A percentile compares a stretch with the other conserved stretches of the same genome.
These are phyloP conservation scores for Arachis stenosperma DNA, from an alignment of 306 rosid genomes.

Conservation along the genomic window DNA sequence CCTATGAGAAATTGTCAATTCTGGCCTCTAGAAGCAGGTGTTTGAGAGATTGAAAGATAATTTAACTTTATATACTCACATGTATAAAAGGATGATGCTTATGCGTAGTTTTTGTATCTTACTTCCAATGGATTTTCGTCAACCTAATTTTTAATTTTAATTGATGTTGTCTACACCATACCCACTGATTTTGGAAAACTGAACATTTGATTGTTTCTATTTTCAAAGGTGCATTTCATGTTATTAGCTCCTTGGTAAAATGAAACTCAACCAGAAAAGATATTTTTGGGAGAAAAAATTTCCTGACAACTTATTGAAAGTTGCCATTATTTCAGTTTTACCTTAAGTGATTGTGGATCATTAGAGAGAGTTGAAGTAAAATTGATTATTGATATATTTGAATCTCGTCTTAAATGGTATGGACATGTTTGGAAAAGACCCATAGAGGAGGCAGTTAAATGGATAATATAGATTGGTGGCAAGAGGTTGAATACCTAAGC, in stretches of 20 bases:
- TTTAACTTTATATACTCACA: conserved; percentile 9
- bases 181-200: neutral
- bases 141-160: conserved; percentile 2
- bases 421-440: too few relatives aligned
- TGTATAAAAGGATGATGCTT: conserved; percentile 25
- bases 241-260: neutral
- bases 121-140: neutral
- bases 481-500: too few relatives aligned
- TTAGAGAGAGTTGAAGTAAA: too few relatives aligned
- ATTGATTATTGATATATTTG: too few relatives aligned
- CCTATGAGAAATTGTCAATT: neutral
- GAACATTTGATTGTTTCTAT: conserved; percentile 28
- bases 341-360: too few relatives aligned
- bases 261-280: conserved; percentile 24
- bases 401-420: too few relatives aligned
- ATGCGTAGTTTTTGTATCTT: neutral
- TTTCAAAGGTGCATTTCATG: conserved; percentile 9
- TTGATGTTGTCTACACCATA: conserved; percentile 19
- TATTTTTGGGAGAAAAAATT: neutral
- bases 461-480: too few relatives aligned
- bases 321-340: conserved; percentile 3
- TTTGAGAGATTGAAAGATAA: conserved; percentile 22
- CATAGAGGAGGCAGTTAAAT: too few relatives aligned
- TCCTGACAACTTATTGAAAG: neutral
- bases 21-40: conserved; percentile 21